A percentile compares a stretch with the other conserved stretches of the same genome.
Conservation (phyloP, 2,329 filamentous ascomycete genomes). For the Macroventuria anomochaeta region DNA sequence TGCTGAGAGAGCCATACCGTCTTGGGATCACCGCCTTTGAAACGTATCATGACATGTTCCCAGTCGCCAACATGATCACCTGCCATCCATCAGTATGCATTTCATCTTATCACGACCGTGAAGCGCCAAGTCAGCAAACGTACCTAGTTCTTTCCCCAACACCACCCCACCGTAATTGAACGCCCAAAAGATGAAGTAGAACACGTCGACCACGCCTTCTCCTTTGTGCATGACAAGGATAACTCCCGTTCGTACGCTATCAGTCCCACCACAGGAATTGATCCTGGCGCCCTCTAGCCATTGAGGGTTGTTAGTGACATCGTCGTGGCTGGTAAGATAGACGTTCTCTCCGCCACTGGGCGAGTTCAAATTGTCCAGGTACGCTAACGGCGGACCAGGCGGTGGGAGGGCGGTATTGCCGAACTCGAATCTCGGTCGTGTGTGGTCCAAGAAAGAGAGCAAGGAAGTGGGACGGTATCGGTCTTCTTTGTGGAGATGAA, state of each 20-base stretch:
- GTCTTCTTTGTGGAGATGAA: slow-evolving; percentile 50
- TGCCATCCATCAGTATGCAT: slow-evolving; percentile 5
- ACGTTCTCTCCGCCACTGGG: slow-evolving; percentile 25
- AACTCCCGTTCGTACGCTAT: slow-evolving; percentile 51
- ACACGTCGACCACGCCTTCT: slow-evolving; percentile 59
- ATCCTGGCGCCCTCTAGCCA: slow-evolving; percentile 53
- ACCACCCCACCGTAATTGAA: slow-evolving; percentile 61
- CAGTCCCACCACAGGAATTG: background rate
- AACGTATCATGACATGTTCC: slow-evolving; percentile 71
- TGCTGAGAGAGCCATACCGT: slow-evolving; percentile 68
- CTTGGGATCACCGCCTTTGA: slow-evolving; percentile 60
- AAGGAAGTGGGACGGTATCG: slow-evolving; percentile 51
- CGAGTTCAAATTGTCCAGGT: slow-evolving; percentile 43
- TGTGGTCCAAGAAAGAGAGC: slow-evolving; percentile 46
- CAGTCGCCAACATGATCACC: slow-evolving; percentile 67
- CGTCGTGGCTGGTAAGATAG: slow-evolving; percentile 50
- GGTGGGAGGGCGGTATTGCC: slow-evolving; percentile 16
- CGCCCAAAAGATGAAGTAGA: slow-evolving; percentile 66
- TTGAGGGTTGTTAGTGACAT: slow-evolving; percentile 43
- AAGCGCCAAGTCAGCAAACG: too few relatives aligned
- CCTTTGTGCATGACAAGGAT: slow-evolving; percentile 65
- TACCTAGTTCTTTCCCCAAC: slow-evolving; percentile 46
- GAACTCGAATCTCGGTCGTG: slow-evolving; percentile 43
- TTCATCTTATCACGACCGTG: too few relatives aligned
- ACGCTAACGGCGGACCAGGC: slow-evolving; percentile 44